Evolutionary conservation across 2,329 filamentous ascomycete genomes (phyloP), one percentile per base, ranked within the genome.

Genomic region (Scytalidium lignicola): DNA sequence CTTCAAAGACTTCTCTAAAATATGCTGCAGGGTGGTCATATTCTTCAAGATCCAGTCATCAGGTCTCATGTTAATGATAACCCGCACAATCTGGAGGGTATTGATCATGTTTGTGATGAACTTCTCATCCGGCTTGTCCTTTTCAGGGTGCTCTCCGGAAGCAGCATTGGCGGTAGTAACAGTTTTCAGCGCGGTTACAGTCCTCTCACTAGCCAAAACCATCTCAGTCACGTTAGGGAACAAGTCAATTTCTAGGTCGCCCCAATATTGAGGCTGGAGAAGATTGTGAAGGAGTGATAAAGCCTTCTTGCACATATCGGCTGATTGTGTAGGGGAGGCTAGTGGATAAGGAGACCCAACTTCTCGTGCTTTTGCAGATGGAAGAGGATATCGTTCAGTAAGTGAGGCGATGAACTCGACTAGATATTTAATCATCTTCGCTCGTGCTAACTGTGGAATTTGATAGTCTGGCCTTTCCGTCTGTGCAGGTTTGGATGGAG

Each of bases 321-420:
- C 82, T 43, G 82, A 79, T 13, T 37, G 32, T 19, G 78, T 73
- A 9, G 80, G 65, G 13, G 79, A 71, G 17, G 76, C 65, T 44
- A 73, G 68, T 40, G 74, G 71, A 28, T 73, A 73, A 20, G 73
- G 70, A 40, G 69, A 61, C 58, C 39, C 65, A 1, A 65, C 62
- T 40, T 86, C 82, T 44, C 82, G 79, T 40, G 82, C 75, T 58
- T 84, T 86, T 13, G 81, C 77, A 19, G 86, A 87, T 13, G 85
- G 85, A 19, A 90, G 79, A 18, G 84, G 83, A 64, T 88, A 96
- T 28, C 91, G 82, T 67, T 97, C 93, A 17, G 87, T 86, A 19
- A 96, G 76, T 45, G 90, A 87, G 1, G 90, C 91, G 58, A 97
- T 96, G 67, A 97, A 97, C 52, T 93, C 88, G 23, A 97, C 88